These are phyloP conservation scores for Clonostachys sp. DNA, from an alignment of 2,329 filamentous ascomycete genomes.

Conservation along the genomic window DNA sequence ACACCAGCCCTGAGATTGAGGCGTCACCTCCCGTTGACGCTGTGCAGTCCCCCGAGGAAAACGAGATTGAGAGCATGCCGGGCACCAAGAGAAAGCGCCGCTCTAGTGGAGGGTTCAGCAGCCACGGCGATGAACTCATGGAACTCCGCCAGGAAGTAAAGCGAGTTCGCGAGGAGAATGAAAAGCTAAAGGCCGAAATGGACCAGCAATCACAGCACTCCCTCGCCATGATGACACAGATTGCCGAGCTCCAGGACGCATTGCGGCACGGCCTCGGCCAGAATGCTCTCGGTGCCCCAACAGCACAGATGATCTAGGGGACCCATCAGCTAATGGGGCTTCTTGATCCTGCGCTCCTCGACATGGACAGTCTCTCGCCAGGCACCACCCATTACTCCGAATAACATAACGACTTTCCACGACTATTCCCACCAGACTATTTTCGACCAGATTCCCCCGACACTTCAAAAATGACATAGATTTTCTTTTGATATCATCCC, in stretches of 20 bases:
- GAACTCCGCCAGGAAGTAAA: conserved; percentile 63
- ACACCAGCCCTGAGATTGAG: conserved; percentile 47
- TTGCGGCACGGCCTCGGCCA: conserved; percentile 26
- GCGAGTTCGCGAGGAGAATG: conserved; percentile 60
- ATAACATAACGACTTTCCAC: too few species aligned
- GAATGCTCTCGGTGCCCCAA: conserved; percentile 26
- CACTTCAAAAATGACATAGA: too few species aligned
- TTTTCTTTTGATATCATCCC: too few species aligned
- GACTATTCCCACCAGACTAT: too few species aligned
- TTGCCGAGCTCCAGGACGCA: conserved; percentile 38
- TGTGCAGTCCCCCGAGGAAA: conserved; percentile 36
- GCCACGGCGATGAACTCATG: conserved; percentile 35
- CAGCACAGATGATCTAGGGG: conserved; percentile 33
- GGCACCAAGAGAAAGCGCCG: conserved; percentile 43
- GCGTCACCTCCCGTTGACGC: conserved; percentile 20
- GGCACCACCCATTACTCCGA: too few species aligned
- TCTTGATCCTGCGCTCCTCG: too few species aligned
- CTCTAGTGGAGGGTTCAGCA: conserved; percentile 15
- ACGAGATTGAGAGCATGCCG: conserved; percentile 34
- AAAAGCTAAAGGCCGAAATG: conserved; percentile 48
- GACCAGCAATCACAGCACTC: conserved; percentile 42
- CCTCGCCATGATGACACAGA: conserved; percentile 42
- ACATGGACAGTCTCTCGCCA: too few species aligned
- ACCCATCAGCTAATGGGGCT: background rate
- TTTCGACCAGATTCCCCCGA: too few species aligned